Evolutionary conservation across 352 stramenopile species (phyloP).

Genomic region (Lagenidium giganteum): DNA sequence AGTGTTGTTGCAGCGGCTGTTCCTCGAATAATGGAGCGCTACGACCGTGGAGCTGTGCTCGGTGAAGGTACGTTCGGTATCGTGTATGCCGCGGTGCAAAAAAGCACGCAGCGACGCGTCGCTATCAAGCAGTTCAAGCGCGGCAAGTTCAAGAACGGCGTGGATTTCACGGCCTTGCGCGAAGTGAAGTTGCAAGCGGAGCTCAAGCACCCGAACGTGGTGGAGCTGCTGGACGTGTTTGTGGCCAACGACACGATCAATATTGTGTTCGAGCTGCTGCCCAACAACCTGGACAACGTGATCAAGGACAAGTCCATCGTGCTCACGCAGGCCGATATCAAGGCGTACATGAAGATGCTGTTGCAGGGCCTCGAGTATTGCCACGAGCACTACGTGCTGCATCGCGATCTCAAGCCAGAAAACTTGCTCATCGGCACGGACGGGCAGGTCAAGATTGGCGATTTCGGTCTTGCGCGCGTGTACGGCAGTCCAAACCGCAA

Average conservation of each 20-base stretch:
- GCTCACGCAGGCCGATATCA: constrained; percentile 81
- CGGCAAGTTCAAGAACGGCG: constrained; percentile 84
- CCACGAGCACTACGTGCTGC: constrained; percentile 78
- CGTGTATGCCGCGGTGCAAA: constrained; percentile 76
- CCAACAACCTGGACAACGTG: constrained; percentile 83
- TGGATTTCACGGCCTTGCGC: constrained; percentile 85
- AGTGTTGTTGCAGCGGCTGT: background rate
- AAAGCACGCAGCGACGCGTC: constrained; percentile 58
- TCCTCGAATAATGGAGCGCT: constrained; percentile 62
- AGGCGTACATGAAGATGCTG: constrained; percentile 87
- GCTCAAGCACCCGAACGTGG: constrained; percentile 81
- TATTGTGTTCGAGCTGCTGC: constrained; percentile 86
- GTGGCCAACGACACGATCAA: constrained; percentile 87
- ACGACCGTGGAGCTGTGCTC: constrained; percentile 66
- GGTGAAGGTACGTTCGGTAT: constrained; percentile 88
- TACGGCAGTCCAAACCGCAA: constrained; percentile 83
- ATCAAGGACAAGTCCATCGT: constrained; percentile 88
- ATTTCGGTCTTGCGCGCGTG: constrained; percentile 85
- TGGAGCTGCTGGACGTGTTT: constrained; percentile 86
- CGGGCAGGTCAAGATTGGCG: constrained; percentile 80
- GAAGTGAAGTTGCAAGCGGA: constrained; percentile 88
- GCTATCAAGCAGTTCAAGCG: constrained; percentile 89
- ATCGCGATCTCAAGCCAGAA: constrained; percentile 86
- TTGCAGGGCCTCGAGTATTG: constrained; percentile 72
- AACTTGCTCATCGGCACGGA: constrained; percentile 83